Evolutionary conservation across 352 stramenopile genomes (phyloP).

Genomic region (Phytophthora palmivora): DNA sequence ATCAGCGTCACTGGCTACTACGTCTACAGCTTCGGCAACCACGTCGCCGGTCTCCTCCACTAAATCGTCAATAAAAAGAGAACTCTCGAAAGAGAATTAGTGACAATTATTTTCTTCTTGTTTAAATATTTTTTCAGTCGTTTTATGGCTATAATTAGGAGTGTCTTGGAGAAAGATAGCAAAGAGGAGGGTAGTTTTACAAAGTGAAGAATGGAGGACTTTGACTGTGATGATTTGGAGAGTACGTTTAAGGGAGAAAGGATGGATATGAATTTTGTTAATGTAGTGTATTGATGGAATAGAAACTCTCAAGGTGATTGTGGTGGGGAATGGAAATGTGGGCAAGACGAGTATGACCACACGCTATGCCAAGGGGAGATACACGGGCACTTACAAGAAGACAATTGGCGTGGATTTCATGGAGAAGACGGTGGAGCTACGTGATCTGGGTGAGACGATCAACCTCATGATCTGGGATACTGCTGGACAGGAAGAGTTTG

Average conservation of each 20-base stretch:
- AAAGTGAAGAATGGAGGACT: constrained; percentile 42
- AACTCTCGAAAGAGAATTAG: too few species aligned
- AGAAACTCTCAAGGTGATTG: constrained; percentile 86
- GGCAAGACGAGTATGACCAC: constrained; percentile 87
- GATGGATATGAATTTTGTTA: too few species aligned
- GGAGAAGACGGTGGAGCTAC: constrained; percentile 77
- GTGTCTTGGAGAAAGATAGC: not conserved
- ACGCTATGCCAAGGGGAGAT: constrained; percentile 79
- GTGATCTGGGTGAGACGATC: constrained; percentile 65
- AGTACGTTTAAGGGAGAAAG: too few species aligned
- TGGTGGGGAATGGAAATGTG: constrained; percentile 87
- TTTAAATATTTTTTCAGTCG: not conserved
- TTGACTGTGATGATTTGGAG: constrained; percentile 81
- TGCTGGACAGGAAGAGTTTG: constrained; percentile 84
- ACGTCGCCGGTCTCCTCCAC: constrained; percentile 58
- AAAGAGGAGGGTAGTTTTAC: not conserved
- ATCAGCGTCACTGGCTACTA: constrained; percentile 81
- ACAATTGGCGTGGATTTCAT: constrained; percentile 89
- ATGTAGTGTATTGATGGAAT: not conserved
- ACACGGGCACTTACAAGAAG: constrained; percentile 87
- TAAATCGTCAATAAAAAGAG: too few species aligned
- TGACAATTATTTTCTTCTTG: too few species aligned
- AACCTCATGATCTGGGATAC: constrained; percentile 89
- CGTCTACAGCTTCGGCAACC: constrained; percentile 68
- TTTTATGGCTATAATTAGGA: constrained; percentile 14